These are phyloP conservation scores for Zygotorulaspora danielsina DNA, from an alignment of 805 yeast genomes.

Conservation along the genomic window DNA sequence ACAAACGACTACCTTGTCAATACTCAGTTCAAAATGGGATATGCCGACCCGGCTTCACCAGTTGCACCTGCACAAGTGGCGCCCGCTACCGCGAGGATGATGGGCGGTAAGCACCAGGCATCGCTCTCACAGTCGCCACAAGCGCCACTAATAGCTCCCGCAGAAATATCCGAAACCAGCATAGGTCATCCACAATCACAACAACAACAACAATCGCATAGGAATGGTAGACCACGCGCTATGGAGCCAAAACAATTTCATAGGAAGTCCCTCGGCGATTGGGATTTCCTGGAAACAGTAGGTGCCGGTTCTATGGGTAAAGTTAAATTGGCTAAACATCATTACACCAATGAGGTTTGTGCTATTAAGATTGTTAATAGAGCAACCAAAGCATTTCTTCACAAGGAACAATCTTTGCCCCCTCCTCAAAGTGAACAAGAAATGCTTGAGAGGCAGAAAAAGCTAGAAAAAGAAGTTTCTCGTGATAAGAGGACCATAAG, in stretches of 20 bases:
- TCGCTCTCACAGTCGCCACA: slow-evolving; percentile 5
- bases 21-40: slow-evolving; percentile 32
- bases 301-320: slow-evolving; percentile 99
- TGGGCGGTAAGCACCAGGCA: slow-evolving; percentile 24
- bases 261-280: slow-evolving; percentile 87
- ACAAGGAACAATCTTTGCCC: slow-evolving; percentile 65
- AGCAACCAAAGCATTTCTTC: slow-evolving; percentile 71
- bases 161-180: slow-evolving; percentile 18
- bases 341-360: slow-evolving; percentile 74
- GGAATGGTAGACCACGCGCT: slow-evolving; percentile 10
- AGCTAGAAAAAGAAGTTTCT: slow-evolving; percentile 75
- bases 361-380: slow-evolving; percentile 91
- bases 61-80: slow-evolving; percentile 22
- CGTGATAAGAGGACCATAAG: slow-evolving; percentile 89
- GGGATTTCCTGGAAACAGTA: slow-evolving; percentile 92
- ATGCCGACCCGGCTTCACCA: slow-evolving; percentile 8
- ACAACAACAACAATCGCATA: slow-evolving; percentile 19
- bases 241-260: slow-evolving; percentile 48
- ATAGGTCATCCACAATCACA: slow-evolving; percentile 9
- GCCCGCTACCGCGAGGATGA: slow-evolving; percentile 36
- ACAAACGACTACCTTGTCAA: slow-evolving; percentile 30
- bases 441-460: slow-evolving; percentile 57
- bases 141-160: slow-evolving; percentile 25
- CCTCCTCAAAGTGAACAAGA: slow-evolving; percentile 60
- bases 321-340: slow-evolving; percentile 88